These are phyloP conservation scores for Hortiboletus campestris DNA, from an alignment of 768 basidiomycete genomes.

Conservation along the genomic window DNA sequence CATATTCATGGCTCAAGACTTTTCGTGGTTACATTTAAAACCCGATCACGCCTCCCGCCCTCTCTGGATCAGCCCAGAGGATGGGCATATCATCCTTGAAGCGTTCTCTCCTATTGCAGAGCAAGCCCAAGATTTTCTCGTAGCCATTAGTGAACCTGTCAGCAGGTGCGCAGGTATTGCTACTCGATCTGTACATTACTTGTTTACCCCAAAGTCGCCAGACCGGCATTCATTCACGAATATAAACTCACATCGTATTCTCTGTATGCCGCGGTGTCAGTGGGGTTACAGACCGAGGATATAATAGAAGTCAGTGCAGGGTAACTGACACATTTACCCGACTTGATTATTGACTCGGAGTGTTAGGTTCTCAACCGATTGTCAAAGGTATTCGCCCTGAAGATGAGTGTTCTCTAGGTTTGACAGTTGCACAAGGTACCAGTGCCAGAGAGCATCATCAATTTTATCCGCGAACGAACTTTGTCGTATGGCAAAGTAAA, in stretches of 20 bases:
- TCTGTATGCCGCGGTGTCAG: constrained; percentile 96
- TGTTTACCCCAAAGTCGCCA: constrained; percentile 32
- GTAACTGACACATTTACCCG: constrained; percentile 14
- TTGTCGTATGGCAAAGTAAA: constrained; percentile 98
- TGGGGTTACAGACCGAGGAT: constrained; percentile 95
- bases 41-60: constrained; percentile 89
- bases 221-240: constrained; percentile 98
- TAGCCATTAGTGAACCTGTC: constrained; percentile 97
- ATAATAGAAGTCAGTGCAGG: constrained; percentile 84
- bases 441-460: constrained; percentile 81
- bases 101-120: constrained; percentile 97
- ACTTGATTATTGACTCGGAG: constrained; percentile 33
- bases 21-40: constrained; percentile 84
- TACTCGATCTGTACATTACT: constrained; percentile 28
- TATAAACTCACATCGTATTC: constrained; percentile 99
- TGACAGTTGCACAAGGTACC: constrained; percentile 61
- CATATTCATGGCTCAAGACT: constrained; percentile 87
- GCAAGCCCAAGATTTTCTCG: constrained; percentile 97
- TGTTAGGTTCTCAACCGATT: constrained; percentile 72
- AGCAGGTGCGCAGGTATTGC: constrained; percentile 71
- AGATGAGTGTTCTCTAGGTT: not conserved
- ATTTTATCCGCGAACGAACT: constrained; percentile 90
- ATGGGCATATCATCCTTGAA: constrained; percentile 93
- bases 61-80: constrained; percentile 93
- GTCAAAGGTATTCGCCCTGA: constrained; percentile 52